These are phyloP conservation scores for Ganoderma leucocontextum DNA, from an alignment of 1,284 basidiomycete species.

Conservation along the genomic window DNA sequence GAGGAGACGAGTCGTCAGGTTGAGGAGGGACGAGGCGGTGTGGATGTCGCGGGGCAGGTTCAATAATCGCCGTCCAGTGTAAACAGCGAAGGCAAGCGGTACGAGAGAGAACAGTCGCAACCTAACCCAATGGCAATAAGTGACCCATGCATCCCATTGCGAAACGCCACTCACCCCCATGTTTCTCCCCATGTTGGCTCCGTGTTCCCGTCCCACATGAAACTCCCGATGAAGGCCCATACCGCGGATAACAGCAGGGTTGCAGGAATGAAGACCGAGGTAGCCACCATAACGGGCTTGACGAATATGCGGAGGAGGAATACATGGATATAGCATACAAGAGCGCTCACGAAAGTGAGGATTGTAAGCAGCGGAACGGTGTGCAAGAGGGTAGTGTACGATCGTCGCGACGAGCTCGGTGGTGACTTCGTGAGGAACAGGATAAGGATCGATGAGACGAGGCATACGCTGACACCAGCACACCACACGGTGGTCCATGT, in stretches of 20 bases:
- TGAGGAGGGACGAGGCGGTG: constrained; percentile 79
- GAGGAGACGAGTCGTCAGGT: constrained; percentile 82
- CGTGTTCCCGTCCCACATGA: constrained; percentile 79
- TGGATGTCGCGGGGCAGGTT: constrained; percentile 72
- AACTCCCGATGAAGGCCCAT: constrained; percentile 91
- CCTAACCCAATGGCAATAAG: constrained; percentile 43
- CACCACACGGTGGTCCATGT: constrained; percentile 77
- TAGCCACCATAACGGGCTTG: constrained; percentile 82
- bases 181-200: constrained; percentile 83
- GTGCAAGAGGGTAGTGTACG: constrained; percentile 80
- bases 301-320: constrained; percentile 82
- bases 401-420: constrained; percentile 44
- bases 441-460: constrained; percentile 68
- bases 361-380: constrained; percentile 87
- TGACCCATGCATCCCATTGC: background rate
- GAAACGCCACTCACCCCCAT: constrained; percentile 66
- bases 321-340: constrained; percentile 80
- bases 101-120: constrained; percentile 82
- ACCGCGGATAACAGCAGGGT: constrained; percentile 83
- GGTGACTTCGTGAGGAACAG: constrained; percentile 61
- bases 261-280: constrained; percentile 82
- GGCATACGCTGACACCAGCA: constrained; percentile 61
- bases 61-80: constrained; percentile 78
- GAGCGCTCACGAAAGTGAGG: constrained; percentile 76
- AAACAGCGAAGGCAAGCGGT: constrained; percentile 73